Conservation (phyloP, 2,329 filamentous ascomycete species). For the Shiraia bambusicola region DNA sequence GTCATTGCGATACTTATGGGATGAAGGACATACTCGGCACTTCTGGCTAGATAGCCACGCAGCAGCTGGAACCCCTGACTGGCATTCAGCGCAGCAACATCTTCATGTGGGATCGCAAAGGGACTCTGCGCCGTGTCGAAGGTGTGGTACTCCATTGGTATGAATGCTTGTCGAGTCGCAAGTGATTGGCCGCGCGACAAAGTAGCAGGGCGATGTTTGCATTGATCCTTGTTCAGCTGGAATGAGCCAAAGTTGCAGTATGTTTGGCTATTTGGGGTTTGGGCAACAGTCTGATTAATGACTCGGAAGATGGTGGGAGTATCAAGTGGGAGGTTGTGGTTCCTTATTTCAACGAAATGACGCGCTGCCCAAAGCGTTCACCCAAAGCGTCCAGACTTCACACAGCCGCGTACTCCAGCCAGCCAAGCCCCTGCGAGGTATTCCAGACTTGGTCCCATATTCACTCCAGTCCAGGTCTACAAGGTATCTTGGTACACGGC, state of each 20-base stretch:
- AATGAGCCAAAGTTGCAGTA: no score
- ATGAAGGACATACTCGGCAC: slow-evolving; percentile 42
- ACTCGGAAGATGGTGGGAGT: no score
- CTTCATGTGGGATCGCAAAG: slow-evolving; percentile 47
- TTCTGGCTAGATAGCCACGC: slow-evolving; percentile 45
- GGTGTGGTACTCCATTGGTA: slow-evolving; percentile 10
- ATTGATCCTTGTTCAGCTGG: slow-evolving; percentile 7
- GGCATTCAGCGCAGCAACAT: slow-evolving; percentile 42
- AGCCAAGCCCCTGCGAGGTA: no score
- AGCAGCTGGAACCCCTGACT: slow-evolving; percentile 49
- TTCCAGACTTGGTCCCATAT: slow-evolving; percentile 2
- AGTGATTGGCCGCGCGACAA: slow-evolving; percentile 6
- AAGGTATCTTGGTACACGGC: no score
- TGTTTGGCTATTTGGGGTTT: no score
- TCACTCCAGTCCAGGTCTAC: no score
- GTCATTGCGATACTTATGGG: slow-evolving; percentile 1
- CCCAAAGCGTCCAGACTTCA: slow-evolving; percentile 4
- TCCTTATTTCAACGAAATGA: slow-evolving; percentile 23
- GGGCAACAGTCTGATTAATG: no score
- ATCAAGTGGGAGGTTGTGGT: no score
- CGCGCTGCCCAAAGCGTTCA: slow-evolving; percentile 14
- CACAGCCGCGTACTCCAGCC: slow-evolving; percentile 7
- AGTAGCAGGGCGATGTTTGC: slow-evolving; percentile 8
- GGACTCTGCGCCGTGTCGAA: slow-evolving; percentile 34
- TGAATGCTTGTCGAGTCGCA: slow-evolving; percentile 1